Conservation (phyloP, 2,329 filamentous ascomycete species). For the Lachnellula cervina region DNA sequence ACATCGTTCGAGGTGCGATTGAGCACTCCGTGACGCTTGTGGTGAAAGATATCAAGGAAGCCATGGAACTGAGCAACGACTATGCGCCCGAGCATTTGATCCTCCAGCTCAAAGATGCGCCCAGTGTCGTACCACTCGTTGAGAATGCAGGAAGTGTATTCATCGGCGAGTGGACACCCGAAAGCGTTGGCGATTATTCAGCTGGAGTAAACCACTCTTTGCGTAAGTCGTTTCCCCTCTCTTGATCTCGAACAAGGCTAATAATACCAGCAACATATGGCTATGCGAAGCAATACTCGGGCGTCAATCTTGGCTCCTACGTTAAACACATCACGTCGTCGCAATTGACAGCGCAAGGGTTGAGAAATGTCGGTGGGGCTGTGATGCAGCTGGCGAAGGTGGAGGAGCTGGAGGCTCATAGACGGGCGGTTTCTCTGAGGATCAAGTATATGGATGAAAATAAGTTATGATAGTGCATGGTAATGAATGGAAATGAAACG, state of each 20-base stretch:
- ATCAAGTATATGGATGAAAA: conserved; percentile 42
- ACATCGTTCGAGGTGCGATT: conserved; percentile 88
- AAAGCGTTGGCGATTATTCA: conserved; percentile 96
- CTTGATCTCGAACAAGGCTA: neutral
- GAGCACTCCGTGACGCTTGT: conserved; percentile 85
- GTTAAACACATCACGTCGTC: conserved; percentile 97
- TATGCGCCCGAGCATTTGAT: conserved; percentile 98
- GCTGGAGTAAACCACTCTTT: conserved; percentile 96
- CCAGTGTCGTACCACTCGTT: conserved; percentile 69
- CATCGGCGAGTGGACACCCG: conserved; percentile 91
- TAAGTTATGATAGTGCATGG: conserved; percentile 13
- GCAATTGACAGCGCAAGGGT: conserved; percentile 77
- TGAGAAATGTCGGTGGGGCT: conserved; percentile 78
- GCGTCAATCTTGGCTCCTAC: conserved; percentile 92
- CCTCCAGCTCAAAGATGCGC: conserved; percentile 76
- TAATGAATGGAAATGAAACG: neutral
- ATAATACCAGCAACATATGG: conserved; percentile 76
- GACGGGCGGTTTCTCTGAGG: conserved; percentile 64
- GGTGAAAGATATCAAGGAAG: conserved; percentile 65
- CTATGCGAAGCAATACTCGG: conserved; percentile 97
- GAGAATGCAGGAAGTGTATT: conserved; percentile 96
- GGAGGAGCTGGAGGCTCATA: conserved; percentile 91
- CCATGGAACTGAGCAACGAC: conserved; percentile 79
- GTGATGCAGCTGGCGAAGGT: conserved; percentile 95
- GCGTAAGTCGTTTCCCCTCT: conserved; percentile 57